Percentiles rank a stretch among this genome's conserved stretches.
These are phyloP conservation scores for Dictyostelium brefeldianum DNA, from an alignment of 78 protist genomes.

Conservation along the genomic window DNA sequence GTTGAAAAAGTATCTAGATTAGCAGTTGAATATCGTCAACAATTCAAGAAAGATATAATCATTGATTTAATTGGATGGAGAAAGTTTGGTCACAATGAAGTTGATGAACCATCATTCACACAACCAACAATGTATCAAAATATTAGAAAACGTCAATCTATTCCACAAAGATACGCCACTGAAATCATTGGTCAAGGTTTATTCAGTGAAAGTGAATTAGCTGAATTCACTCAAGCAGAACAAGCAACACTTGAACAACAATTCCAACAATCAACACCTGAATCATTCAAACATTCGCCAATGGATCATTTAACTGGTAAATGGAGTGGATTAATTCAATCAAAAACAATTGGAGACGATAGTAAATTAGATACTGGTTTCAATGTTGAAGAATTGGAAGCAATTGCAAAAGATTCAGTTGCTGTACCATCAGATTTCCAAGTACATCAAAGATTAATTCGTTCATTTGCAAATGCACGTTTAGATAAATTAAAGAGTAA, in stretches of 20 bases:
- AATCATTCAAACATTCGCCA: constrained; percentile 48
- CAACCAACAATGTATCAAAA: constrained; percentile 96
- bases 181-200: constrained; percentile 24
- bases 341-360: constrained; percentile 8
- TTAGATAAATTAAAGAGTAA: constrained; percentile 31
- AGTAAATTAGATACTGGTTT: constrained; percentile 82
- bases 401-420: constrained; percentile 56
- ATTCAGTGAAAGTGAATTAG: background rate
- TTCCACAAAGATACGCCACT: constrained; percentile 53
- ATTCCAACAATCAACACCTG: constrained; percentile 20
- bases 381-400: background rate
- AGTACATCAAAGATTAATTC: constrained; percentile 71
- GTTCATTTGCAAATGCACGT: constrained; percentile 63
- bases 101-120: constrained; percentile 97
- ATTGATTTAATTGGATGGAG: constrained; percentile 94
- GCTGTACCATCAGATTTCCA: constrained; percentile 76
- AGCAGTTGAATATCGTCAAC: constrained; percentile 87
- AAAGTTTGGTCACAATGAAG: constrained; percentile 95
- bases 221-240: constrained; percentile 21
- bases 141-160: constrained; percentile 82
- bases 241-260: constrained; percentile 46
- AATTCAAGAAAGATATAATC: constrained; percentile 92
- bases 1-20: constrained; percentile 79
- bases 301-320: constrained; percentile 74
- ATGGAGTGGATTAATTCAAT: constrained; percentile 53